phyloP scores from a whole-genome alignment of 192 early-diverging fungal species.

The Mortierella antarctica region DNA sequence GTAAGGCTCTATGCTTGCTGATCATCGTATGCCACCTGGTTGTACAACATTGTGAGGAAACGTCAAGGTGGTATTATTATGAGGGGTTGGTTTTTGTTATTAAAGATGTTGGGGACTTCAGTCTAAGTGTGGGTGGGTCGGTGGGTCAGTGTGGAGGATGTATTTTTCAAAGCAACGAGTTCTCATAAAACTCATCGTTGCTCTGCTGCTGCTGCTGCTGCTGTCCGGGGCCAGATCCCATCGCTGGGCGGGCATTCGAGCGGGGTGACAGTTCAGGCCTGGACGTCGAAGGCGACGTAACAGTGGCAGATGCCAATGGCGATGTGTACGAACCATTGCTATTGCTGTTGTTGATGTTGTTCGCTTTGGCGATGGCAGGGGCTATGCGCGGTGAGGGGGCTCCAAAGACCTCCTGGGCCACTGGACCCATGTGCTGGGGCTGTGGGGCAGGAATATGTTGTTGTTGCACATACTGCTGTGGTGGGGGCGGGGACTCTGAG shows the following conservation, averaged over 20 bases:
- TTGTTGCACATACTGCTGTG: conserved; percentile 22
- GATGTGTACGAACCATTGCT: not conserved
- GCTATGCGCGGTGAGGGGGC: conserved; percentile 39
- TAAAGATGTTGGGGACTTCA: not conserved
- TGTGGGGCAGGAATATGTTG: conserved; percentile 29
- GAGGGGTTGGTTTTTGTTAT: not conserved
- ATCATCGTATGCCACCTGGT: no score
- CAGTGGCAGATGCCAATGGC: not conserved
- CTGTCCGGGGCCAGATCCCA: not conserved
- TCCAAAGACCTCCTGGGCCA: conserved; percentile 31
- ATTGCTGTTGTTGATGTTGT: conserved; percentile 2
- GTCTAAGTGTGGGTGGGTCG: no score
- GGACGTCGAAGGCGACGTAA: no score
- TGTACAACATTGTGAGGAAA: not conserved
- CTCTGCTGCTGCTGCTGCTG: not conserved
- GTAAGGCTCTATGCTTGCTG: no score
- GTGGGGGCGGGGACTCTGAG: not conserved
- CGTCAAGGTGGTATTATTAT: not conserved
- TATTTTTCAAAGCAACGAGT: not conserved
- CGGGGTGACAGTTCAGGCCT: no score
- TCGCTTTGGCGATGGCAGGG: conserved; percentile 3
- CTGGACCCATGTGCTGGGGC: conserved; percentile 15
- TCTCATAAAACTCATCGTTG: not conserved
- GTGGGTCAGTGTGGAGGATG: no score
- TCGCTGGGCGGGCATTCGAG: no score